These are phyloP conservation scores for Exophiala aquamarina DNA, from an alignment of 2,329 filamentous ascomycete genomes.

Conservation along the genomic window DNA sequence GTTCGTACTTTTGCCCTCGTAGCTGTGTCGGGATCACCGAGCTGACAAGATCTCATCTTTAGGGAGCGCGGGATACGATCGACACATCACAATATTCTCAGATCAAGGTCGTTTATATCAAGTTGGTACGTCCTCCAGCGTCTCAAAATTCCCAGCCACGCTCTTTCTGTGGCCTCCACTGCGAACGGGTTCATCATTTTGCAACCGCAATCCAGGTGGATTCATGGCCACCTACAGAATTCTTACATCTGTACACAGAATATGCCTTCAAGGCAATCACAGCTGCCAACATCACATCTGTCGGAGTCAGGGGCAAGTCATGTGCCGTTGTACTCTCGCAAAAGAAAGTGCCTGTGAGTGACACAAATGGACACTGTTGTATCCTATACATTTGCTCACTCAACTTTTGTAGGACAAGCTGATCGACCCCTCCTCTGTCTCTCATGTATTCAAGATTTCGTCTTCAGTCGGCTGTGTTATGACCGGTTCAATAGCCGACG, in stretches of 20 bases:
- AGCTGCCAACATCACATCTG: conserved; percentile 96
- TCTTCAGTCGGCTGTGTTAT: conserved; percentile 97
- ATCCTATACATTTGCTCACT: conserved; percentile 17
- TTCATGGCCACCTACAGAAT: conserved; percentile 13
- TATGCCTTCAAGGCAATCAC: conserved; percentile 99
- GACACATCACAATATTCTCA: conserved; percentile 99
- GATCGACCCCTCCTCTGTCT: conserved; percentile 94
- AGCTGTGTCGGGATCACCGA: conserved; percentile 26
- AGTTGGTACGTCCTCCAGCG: conserved; percentile 73
- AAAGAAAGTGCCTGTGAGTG: conserved; percentile 96
- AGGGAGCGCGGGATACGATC: conserved; percentile 90
- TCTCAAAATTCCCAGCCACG: neutral
- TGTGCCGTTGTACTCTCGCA: conserved; percentile 96
- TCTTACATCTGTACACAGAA: conserved; percentile 58
- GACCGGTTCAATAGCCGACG: conserved; percentile 97
- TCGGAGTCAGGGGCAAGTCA: conserved; percentile 93
- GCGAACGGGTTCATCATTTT: no score
- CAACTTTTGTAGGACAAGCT: conserved; percentile 78
- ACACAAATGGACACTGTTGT: conserved; percentile 25
- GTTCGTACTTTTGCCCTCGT: conserved; percentile 33
- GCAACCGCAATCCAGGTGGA: neutral
- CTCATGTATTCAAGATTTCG: conserved; percentile 95
- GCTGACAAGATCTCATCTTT: conserved; percentile 30
- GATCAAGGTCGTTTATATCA: conserved; percentile 98
- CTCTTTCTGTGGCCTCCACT: neutral